phyloP scores from a whole-genome alignment of 169 alveolate species.

The Amoebophrya sp. region DNA sequence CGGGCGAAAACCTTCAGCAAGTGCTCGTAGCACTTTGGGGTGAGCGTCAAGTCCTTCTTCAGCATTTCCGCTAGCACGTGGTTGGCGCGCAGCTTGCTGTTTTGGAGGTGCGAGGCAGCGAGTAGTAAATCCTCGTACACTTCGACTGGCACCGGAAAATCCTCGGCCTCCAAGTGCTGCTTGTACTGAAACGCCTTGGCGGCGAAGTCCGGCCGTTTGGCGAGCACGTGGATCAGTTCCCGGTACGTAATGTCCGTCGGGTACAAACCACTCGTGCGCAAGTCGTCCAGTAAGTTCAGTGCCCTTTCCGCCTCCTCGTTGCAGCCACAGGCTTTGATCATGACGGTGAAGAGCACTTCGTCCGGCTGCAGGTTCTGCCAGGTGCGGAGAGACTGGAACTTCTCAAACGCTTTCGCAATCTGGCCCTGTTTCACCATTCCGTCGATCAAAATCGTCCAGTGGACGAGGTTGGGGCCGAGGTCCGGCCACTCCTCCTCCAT shows the following conservation, averaged over 20 bases:
- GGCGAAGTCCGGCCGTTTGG: constrained; percentile 54
- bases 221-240: constrained; percentile 58
- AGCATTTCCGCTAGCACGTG: constrained; percentile 33
- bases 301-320: constrained; percentile 67
- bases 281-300: constrained; percentile 60
- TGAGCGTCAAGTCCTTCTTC: constrained; percentile 7
- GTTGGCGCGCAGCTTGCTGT: constrained; percentile 20
- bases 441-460: constrained; percentile 64
- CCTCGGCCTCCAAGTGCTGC: constrained; percentile 62
- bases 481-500: constrained; percentile 63
- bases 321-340: constrained; percentile 64
- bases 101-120: not conserved
- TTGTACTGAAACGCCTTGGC: constrained; percentile 62
- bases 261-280: constrained; percentile 51
- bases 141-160: constrained; percentile 51
- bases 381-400: constrained; percentile 60
- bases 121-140: constrained; percentile 37
- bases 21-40: constrained; percentile 31
- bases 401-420: constrained; percentile 60
- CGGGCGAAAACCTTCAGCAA: constrained; percentile 38
- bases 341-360: constrained; percentile 65
- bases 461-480: constrained; percentile 56
- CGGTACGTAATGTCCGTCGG: constrained; percentile 67
- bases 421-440: constrained; percentile 52
- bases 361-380: constrained; percentile 71